Evolutionary conservation across 352 stramenopile genomes (phyloP), one percentile per base, ranked within the genome.

Genomic region (Phytophthora boehmeriae): DNA sequence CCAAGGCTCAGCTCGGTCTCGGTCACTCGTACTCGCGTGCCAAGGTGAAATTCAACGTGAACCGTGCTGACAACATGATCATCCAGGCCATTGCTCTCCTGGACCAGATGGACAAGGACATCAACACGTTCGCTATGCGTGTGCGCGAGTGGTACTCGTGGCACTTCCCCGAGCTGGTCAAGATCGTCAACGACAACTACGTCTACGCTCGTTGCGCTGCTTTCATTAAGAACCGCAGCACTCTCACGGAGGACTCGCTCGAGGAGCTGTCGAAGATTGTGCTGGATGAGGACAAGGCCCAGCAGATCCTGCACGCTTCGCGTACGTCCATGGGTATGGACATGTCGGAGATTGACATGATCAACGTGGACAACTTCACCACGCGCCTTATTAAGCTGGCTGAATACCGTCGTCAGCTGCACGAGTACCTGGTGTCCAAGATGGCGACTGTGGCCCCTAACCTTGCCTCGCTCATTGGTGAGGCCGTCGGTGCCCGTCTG

Each of bases 51-150:
- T 99, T 99, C 80, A 99, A 99, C 81, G 97, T 99, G 50, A 98
- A 98, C 76, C 88, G 97, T 41, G 96, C 95, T 17, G 98, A 99
- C 77, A 99, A 99, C 80, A 99, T 99, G 98, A 99, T 99, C 75
- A 99, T 99, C 78, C 98, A 99, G 81, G 95, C 90, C 32, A 99
- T 99, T 75, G 97, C 92, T 60, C 84, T 99, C 20, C 83, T 99
- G 13, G 98, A 99, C 86, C 97, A 99, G 67, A 90, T 99, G 86
- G 98, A 99, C 86, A 99, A 99, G 88, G 98, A 99, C 82, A 92
- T 99, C 50, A 99, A 99, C 82, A 99, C 98, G 48, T 99, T 99
- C 76, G 95, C 97, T 49, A 99, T 99, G 98, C 91, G 98, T 57
- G 93, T 99, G 54, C 89, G 97, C 45, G 98, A 99, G 80, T 99